A percentile compares a stretch with the other conserved stretches of the same genome.
Evolutionary conservation across 768 basidiomycete species (phyloP).

Genomic region (Pleurotus citrinopileatus): DNA sequence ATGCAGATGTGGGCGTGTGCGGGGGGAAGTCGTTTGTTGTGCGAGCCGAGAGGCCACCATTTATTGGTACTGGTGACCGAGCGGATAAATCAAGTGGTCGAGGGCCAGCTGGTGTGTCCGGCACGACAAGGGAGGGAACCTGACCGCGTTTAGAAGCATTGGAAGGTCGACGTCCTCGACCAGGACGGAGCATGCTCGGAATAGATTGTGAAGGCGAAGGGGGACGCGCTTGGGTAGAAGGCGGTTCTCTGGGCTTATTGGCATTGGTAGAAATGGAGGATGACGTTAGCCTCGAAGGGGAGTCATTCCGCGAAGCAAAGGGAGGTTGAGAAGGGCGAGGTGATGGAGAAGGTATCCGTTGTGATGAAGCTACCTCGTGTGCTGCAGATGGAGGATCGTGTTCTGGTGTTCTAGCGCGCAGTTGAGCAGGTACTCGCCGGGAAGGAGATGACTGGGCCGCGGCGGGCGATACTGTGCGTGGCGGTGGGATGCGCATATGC

Average conservation of each 20-base stretch:
- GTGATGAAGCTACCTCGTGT: slow-evolving; percentile 18
- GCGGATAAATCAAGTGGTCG: slow-evolving; percentile 11
- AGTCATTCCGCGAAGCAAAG: slow-evolving; percentile 18
- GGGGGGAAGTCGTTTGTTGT: slow-evolving; percentile 10
- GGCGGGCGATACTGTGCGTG: slow-evolving; percentile 3
- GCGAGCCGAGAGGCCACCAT: slow-evolving; percentile 14
- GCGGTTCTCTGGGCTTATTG: slow-evolving; percentile 15
- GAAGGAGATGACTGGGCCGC: slow-evolving; percentile 8
- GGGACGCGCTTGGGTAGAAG: slow-evolving; percentile 20
- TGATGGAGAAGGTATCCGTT: slow-evolving; percentile 18
- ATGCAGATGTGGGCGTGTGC: slow-evolving; percentile 17
- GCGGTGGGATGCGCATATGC: slow-evolving; percentile 17
- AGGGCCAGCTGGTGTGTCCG: slow-evolving; percentile 10
- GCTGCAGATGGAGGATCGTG: not conserved
- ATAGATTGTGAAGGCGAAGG: slow-evolving; percentile 32
- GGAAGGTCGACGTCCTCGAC: slow-evolving; percentile 39
- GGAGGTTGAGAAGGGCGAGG: slow-evolving; percentile 19
- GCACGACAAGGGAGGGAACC: slow-evolving; percentile 22
- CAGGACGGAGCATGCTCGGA: slow-evolving; percentile 23
- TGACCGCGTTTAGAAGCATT: slow-evolving; percentile 39
- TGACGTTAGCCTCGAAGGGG: slow-evolving; percentile 38
- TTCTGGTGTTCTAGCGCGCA: slow-evolving; percentile 19
- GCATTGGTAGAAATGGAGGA: slow-evolving; percentile 28
- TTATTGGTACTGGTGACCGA: slow-evolving; percentile 5
- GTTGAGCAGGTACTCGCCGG: slow-evolving; percentile 16